phyloP scores from a whole-genome alignment of 352 stramenopile species.

The Pythium chondricola region DNA sequence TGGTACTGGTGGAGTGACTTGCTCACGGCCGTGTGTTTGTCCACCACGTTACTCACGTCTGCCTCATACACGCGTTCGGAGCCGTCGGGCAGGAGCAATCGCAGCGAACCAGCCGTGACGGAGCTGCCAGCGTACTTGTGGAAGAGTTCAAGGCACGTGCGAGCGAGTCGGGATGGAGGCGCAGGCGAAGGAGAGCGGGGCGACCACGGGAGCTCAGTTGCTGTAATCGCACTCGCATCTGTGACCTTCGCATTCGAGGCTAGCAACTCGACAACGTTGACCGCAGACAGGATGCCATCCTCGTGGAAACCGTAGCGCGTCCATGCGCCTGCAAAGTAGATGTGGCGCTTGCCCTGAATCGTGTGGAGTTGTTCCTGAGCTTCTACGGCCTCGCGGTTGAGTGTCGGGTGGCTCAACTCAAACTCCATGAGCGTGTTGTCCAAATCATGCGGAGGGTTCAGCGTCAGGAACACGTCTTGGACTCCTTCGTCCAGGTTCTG shows the following conservation, averaged over 20 bases:
- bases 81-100: constrained; percentile 15
- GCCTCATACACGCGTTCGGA: constrained; percentile 12
- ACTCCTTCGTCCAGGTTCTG: constrained; percentile 67
- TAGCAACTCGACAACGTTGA: constrained; percentile 13
- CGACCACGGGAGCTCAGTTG: constrained; percentile 8
- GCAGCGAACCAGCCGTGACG: constrained; percentile 11
- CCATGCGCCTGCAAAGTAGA: constrained; percentile 89
- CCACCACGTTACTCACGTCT: neutral
- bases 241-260: no score
- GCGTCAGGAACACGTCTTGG: constrained; percentile 75
- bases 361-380: constrained; percentile 39
- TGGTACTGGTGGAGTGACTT: constrained; percentile 21
- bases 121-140: constrained; percentile 15
- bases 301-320: constrained; percentile 90
- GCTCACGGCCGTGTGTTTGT: constrained; percentile 17
- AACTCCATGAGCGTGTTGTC: constrained; percentile 40
- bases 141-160: constrained; percentile 12
- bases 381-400: constrained; percentile 47
- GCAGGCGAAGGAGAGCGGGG: constrained; percentile 15
- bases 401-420: constrained; percentile 71
- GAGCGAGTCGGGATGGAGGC: constrained; percentile 12
- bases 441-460: constrained; percentile 72
- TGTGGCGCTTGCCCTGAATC: constrained; percentile 60
- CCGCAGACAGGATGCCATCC: constrained; percentile 46
- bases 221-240: constrained; percentile 1